A percentile compares a stretch with the other conserved stretches of the same genome.
These are phyloP conservation scores for Plasmodium ovale DNA, from an alignment of 169 alveolate species.

Conservation along the genomic window DNA sequence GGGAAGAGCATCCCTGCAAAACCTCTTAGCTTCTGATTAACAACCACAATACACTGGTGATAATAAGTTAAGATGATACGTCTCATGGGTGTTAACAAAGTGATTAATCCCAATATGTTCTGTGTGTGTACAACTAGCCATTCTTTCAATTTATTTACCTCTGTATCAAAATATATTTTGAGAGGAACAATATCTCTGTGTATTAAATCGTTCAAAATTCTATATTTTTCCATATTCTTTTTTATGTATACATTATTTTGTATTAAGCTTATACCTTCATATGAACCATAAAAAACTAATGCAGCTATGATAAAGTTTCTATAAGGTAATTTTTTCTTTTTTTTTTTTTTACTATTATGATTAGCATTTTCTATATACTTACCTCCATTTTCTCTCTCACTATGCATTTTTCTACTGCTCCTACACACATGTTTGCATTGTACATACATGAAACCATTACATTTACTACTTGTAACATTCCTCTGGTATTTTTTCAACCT, in stretches of 20 bases:
- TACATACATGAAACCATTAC: no score
- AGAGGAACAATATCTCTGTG: slow-evolving; percentile 12
- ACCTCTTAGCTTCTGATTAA: no score
- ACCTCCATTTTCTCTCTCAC: neutral
- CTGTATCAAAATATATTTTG: slow-evolving; percentile 11
- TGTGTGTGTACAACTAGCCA: neutral
- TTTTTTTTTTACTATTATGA: slow-evolving; percentile 5
- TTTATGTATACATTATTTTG: neutral
- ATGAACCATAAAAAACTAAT: slow-evolving; percentile 22
- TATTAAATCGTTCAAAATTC: slow-evolving; percentile 7
- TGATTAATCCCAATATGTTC: neutral
- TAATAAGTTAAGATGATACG: neutral
- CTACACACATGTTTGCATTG: neutral
- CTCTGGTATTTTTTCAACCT: neutral
- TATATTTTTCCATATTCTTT: slow-evolving; percentile 1
- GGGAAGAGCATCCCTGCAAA: no score
- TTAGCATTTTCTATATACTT: neutral
- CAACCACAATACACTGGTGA: no score
- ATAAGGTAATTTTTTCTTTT: slow-evolving; percentile 1
- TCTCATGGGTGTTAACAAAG: neutral
- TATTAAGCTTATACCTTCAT: slow-evolving; percentile 25
- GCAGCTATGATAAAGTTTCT: slow-evolving; percentile 7
- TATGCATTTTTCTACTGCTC: neutral
- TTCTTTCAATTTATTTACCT: neutral
- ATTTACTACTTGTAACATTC: neutral